phyloP scores from a whole-genome alignment of 257 asterid genomes.

The Thymus quinquecostatus region DNA sequence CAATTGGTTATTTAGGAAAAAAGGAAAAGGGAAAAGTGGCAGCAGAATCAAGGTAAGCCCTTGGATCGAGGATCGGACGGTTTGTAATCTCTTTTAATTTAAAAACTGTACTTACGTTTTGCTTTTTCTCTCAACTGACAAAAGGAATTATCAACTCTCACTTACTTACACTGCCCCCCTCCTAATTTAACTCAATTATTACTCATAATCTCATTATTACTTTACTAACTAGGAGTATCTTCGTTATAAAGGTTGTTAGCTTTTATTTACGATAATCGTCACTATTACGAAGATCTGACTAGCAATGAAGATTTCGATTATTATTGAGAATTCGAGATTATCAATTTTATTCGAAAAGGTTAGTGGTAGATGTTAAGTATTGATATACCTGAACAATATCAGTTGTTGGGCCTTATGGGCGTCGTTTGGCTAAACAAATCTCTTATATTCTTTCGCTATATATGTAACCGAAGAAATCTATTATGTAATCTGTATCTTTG shows the following conservation, averaged over 20 bases:
- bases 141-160: conserved; percentile 34
- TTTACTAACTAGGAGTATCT: not conserved
- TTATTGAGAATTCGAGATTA: too few species aligned
- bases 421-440: too few species aligned
- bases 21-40: not conserved
- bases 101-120: conserved; percentile 30
- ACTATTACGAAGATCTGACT: not conserved
- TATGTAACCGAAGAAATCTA: too few species aligned
- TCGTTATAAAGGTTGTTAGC: not conserved
- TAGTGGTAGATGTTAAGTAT: too few species aligned
- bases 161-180: not conserved
- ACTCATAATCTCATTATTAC: conserved; percentile 16
- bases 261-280: too few species aligned
- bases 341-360: too few species aligned
- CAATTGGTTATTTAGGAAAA: not conserved
- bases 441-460: too few species aligned
- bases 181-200: not conserved
- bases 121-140: conserved; percentile 36
- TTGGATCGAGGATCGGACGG: conserved; percentile 42
- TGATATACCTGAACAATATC: too few species aligned
- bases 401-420: too few species aligned
- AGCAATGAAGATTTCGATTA: too few species aligned
- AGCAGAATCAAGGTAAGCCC: conserved; percentile 35
- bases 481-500: too few species aligned
- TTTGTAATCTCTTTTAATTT: conserved; percentile 29